phyloP scores from a whole-genome alignment of 106 monocot species.

The Platanthera zijinensis region DNA sequence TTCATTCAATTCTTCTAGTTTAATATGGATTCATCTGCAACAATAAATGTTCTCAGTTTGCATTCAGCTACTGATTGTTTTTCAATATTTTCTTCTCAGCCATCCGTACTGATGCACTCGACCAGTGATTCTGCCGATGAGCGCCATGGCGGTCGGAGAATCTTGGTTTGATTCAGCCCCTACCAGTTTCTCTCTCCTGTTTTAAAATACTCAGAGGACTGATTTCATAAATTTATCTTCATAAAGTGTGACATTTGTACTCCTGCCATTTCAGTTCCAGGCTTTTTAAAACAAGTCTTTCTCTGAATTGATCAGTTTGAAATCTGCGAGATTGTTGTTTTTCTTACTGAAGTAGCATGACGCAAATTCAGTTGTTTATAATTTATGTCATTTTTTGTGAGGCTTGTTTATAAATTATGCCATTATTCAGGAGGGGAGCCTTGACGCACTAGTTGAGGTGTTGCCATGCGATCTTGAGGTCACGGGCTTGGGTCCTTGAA shows the following conservation, averaged over 20 bases:
- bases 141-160: background rate
- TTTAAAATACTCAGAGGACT: background rate
- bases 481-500: too few species aligned
- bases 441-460: too few species aligned
- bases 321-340: background rate
- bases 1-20: background rate
- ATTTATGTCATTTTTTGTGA: too few species aligned
- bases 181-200: background rate
- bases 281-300: background rate
- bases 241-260: background rate
- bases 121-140: background rate
- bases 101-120: background rate
- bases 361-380: too few species aligned
- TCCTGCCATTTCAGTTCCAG: background rate
- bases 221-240: background rate
- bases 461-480: too few species aligned
- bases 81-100: background rate
- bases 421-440: too few species aligned
- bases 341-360: background rate
- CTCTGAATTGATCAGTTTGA: background rate
- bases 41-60: background rate
- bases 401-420: too few species aligned
- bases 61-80: background rate
- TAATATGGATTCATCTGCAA: background rate
- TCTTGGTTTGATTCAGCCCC: background rate